Conservation (phyloP, 1,139 yeast genomes). For the Debaryomyces sp. region DNA sequence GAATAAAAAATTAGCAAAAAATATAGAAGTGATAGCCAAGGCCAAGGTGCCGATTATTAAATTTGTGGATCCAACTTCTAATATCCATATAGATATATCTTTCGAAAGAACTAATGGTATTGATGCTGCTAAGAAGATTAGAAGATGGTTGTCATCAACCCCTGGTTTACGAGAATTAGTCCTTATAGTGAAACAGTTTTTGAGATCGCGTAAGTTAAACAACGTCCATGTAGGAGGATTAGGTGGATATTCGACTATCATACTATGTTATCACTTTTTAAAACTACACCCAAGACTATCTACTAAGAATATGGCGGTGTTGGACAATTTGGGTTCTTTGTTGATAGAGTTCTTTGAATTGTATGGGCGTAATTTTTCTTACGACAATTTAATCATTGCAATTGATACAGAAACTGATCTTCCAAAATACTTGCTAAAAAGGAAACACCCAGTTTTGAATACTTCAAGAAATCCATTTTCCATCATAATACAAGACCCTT, state of each 20-base stretch:
- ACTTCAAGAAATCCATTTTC: conserved; percentile 61
- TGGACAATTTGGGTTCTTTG: conserved; percentile 82
- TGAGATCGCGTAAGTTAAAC: conserved; percentile 76
- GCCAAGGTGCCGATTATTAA: conserved; percentile 97
- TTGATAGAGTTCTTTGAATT: conserved; percentile 91
- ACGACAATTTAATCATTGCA: conserved; percentile 73
- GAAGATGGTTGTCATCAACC: conserved; percentile 70
- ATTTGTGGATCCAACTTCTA: conserved; percentile 74
- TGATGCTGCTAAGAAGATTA: conserved; percentile 78
- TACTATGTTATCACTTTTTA: conserved; percentile 82
- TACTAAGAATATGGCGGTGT: conserved; percentile 65
- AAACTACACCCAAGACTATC: conserved; percentile 77
- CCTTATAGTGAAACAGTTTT: conserved; percentile 81
- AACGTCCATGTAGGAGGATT: conserved; percentile 96
- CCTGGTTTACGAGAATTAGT: conserved; percentile 88
- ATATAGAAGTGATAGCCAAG: conserved; percentile 84
- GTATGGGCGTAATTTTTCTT: conserved; percentile 92
- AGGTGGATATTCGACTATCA: conserved; percentile 93
- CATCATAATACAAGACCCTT: conserved; percentile 88
- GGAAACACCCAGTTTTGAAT: conserved; percentile 54
- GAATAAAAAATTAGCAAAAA: conserved; percentile 61
- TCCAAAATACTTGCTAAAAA: conserved; percentile 61
- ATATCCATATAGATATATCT: conserved; percentile 85
- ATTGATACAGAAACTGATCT: conserved; percentile 52
- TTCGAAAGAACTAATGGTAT: conserved; percentile 89